Evolutionary conservation across 139 green algal genomes (phyloP), one percentile per base, ranked within the genome.

Genomic region (Coelastrella sp.): DNA sequence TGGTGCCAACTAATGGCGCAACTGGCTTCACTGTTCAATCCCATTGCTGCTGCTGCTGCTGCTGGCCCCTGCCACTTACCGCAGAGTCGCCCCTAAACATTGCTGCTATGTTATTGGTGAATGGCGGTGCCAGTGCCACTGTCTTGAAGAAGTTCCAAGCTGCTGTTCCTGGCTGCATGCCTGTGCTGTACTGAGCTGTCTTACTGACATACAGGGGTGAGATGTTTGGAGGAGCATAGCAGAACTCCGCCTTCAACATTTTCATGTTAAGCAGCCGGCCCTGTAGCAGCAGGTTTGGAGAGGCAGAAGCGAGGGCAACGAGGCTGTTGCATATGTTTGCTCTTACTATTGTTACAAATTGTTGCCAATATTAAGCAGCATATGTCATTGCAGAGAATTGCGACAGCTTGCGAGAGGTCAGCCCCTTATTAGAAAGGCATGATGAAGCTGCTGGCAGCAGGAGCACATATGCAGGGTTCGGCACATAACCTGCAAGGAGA

Each of bases 221-320:
- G 19, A 91, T 75, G 20, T 20, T 88, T 22, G 88, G 88, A 4
- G 87, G 87, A 3, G 80, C 68, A 73, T 91, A 91, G 59, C 88
- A 91, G 68, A 91, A 83, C 88, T 91, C 88, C 4, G 22, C 88
- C 88, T 91, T 91, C 19, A 54, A 20, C 68, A 80, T 80, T 7
- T 73, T 47, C 10, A 90, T 83, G 58, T 90, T 90, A 19, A 90
- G 14, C 68, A 88, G 74, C 58, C 32, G 32, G 5, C 85, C 85
- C 85, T 90, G 74, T 8, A 80, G 82, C 8, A 71, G 61, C 61
- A 71, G 61, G 32, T 47, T 47, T 47, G 32, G 32, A 47, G 32
- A 47, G 32, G 32, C 32, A 47, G 32, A 0, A 47, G 32, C 32
- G 32, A 1, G 32, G 32, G 32, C 32, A 47, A 1, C 32, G 32